Evolutionary conservation across 2,329 filamentous ascomycete genomes (phyloP), one percentile per base, ranked within the genome.

Genomic region (Exophiala sideris): DNA sequence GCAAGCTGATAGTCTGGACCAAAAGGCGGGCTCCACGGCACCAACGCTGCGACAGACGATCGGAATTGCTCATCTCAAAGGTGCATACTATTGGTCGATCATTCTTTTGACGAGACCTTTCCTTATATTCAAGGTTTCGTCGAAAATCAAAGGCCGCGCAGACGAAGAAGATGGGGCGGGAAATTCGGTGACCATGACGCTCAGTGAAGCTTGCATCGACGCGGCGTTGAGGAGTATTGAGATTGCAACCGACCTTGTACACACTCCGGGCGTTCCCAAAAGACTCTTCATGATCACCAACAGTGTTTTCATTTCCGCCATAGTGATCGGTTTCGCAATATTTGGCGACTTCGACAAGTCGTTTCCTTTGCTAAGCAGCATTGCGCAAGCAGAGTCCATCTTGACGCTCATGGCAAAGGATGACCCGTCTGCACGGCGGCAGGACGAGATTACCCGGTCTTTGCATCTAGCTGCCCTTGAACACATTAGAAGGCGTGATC

Each of bases 41-140:
- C 61, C 65, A 16, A 67, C 57, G 0, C 64, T 70, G 44, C 63
- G 70, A 35, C 68, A 64, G 29, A 69, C 69, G 6, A 62, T 78
- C 6, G 75, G 76, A 2, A 73, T 76, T 4, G 76, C 75, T n/a
- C 77, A 79, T 39, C 71, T 76, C 1, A 70, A 79, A 11, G 74
- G 74, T 32, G 72, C 77, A 2, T 80, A 80, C 53, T 79, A 79
- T 61, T 80, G 78, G 67, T 77, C 75, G 1, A 79, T 80, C 40
- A 79, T 80, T 64, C 67, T 80, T 3, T 64, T 80, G 3, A 79
- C 78, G 5, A 68, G 77, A n/a, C 78, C 78, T 0, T 80, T 80
- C 51, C 67, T 80, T 9, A 74, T 79, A 21, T 80, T 77, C 59
- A 74, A 78, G 46, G 68, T 79, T 1, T 77, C 71, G n/a, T 61